A percentile compares a stretch with the other conserved stretches of the same genome.
These are phyloP conservation scores for Phytophthora rubi DNA, from an alignment of 352 stramenopile species.

Conservation along the genomic window DNA sequence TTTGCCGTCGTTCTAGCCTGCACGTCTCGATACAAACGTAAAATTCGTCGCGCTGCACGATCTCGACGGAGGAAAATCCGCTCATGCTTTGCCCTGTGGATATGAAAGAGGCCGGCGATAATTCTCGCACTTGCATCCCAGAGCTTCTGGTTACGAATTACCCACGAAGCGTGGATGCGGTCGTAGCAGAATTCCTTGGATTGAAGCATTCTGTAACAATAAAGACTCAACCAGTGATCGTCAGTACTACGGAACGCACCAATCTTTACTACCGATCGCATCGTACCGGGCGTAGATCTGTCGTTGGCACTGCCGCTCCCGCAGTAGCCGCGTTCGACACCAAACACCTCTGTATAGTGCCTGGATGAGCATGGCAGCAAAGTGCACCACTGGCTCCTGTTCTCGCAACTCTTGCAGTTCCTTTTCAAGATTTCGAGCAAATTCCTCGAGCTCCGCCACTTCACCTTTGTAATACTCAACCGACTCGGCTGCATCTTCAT, in stretches of 20 bases:
- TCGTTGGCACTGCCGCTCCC: constrained; percentile 13
- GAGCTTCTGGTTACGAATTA: constrained; percentile 22
- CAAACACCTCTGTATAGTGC: constrained; percentile 27
- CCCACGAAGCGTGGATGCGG: constrained; percentile 45
- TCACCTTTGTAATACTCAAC: constrained; percentile 43
- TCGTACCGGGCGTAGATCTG: constrained; percentile 23
- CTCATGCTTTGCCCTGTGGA: constrained; percentile 38
- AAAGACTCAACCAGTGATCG: background rate
- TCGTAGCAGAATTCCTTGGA: constrained; percentile 51
- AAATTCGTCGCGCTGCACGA: constrained; percentile 38
- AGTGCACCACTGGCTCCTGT: constrained; percentile 31
- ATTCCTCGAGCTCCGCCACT: constrained; percentile 28
- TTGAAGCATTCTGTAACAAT: constrained; percentile 27
- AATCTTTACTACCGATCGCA: background rate
- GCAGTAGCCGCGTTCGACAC: constrained; percentile 15
- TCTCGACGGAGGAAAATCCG: constrained; percentile 28
- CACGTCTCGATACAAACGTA: constrained; percentile 28
- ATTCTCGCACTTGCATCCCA: constrained; percentile 28
- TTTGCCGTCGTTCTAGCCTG: constrained; percentile 35
- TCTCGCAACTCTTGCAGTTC: constrained; percentile 20
- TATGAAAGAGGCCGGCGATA: constrained; percentile 41
- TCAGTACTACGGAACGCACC: background rate
- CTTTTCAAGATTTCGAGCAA: constrained; percentile 11
- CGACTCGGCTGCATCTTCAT: constrained; percentile 42
- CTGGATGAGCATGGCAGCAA: constrained; percentile 46